Conservation (phyloP, 2,329 filamentous ascomycete genomes). For the Beauveria bassiana region DNA sequence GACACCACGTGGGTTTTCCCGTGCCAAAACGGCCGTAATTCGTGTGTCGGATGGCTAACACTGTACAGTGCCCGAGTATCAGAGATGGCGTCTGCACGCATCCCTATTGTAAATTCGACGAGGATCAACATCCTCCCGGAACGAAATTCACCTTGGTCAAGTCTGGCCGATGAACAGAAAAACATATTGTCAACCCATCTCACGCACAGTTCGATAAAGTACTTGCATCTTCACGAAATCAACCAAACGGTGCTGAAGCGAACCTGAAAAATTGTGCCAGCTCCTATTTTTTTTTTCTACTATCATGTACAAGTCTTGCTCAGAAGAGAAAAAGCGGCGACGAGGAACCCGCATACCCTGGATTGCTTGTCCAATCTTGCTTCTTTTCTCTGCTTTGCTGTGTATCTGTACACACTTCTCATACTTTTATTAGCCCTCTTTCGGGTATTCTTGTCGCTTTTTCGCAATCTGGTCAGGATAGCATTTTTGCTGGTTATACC, state of each 20-base stretch:
- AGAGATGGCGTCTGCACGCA: slow-evolving; percentile 43
- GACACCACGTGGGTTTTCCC: slow-evolving; percentile 45
- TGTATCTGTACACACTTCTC: background rate
- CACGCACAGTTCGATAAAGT: background rate
- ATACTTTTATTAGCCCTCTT: background rate
- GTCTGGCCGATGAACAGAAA: background rate
- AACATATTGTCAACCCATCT: background rate
- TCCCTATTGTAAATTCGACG: slow-evolving; percentile 47
- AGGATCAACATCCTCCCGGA: slow-evolving; percentile 48
- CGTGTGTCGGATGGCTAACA: background rate
- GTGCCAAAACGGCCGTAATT: background rate
- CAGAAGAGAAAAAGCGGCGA: background rate
- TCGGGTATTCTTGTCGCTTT: background rate
- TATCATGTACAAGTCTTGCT: background rate
- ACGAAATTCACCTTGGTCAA: slow-evolving; percentile 32
- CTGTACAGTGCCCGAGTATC: slow-evolving; percentile 45
- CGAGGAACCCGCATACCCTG: background rate
- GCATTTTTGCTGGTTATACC: background rate
- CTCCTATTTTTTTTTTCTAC: background rate
- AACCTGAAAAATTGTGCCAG: background rate
- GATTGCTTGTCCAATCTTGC: background rate
- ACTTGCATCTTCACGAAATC: background rate
- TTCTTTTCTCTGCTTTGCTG: background rate
- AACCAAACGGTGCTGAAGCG: background rate
- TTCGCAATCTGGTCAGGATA: background rate